Base-by-base conservation (phyloP, 2,329 filamentous ascomycete species). In the Xylaria sp. region DNA sequence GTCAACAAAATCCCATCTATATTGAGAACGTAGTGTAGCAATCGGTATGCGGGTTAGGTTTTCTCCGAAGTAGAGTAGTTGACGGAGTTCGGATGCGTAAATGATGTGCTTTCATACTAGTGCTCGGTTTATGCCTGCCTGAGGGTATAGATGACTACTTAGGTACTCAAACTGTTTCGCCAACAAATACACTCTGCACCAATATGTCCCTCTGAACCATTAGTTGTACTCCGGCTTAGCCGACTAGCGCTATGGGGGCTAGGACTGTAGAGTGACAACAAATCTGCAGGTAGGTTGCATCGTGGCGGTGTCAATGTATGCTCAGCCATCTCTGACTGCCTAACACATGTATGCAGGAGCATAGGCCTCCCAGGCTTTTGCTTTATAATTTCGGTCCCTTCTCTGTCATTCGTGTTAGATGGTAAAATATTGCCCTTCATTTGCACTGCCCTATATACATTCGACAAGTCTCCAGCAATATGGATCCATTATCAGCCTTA, bases 1-100 rank as follows among this genome's bases (percentile, higher is more conserved):
- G 83, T 80, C 60, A 81, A 84, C 66, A 83, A 83, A 70, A 83
- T 83, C 61, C 54, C 72, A 1, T 77, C 78, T 41, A 71, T 83
- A 0, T 74, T 75, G 1, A 82, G 82, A 4, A 84, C 82, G 3
- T 85, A 82, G 82, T 81, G 72, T 41, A 82, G 84, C 68, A 85
- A 85, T 69, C 73, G 74, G 56, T 80, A 79, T 58, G 77, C 77
- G 5, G 78, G 77, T 68, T 78, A 68, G 11, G 69, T 43, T 15
- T 25, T 25, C 17, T 19, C 37, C n/a, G 6, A 55, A 27, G 38
- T 15, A 23, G 4, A n/a, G 25, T 37, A n/a, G 31, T 9, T 55
- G 13, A 58, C 11, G 3, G 25, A 38, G 5, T 2, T 1, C 46
- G 74, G 73, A 40, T 81, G 79, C 68, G 79, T 78, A 4, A 83